Evolutionary conservation across 805 yeast species (phyloP).

Genomic region (Wickerhamiella lipophila): DNA sequence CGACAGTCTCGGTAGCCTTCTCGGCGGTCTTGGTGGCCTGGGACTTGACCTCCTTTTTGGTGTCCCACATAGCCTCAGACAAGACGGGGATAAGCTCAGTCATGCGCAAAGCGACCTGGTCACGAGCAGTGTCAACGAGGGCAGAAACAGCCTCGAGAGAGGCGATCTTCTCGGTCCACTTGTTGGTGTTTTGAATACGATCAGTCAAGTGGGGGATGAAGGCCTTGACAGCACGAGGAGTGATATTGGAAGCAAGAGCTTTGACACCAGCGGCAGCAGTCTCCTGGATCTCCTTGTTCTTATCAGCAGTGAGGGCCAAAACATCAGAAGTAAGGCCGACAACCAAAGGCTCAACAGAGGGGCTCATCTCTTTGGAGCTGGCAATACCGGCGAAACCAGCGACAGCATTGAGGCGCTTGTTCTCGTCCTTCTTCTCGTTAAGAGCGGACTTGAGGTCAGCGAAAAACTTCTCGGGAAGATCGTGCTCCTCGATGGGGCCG

Average conservation of each 20-base stretch:
- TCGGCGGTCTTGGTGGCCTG: constrained; percentile 94
- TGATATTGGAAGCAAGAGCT: constrained; percentile 67
- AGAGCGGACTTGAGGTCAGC: constrained; percentile 61
- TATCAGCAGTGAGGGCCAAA: constrained; percentile 78
- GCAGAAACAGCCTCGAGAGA: constrained; percentile 72
- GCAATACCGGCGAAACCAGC: constrained; percentile 80
- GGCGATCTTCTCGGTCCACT: constrained; percentile 98
- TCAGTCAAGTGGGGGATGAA: constrained; percentile 67
- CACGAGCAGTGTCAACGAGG: constrained; percentile 88
- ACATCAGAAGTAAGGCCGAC: constrained; percentile 64
- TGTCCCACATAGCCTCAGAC: constrained; percentile 99
- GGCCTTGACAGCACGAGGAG: constrained; percentile 89
- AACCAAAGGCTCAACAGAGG: constrained; percentile 92
- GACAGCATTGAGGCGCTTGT: constrained; percentile 60
- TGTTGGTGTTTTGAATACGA: constrained; percentile 52
- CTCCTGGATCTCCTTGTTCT: constrained; percentile 60
- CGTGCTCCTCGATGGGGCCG: constrained; percentile 96
- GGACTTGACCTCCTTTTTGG: constrained; percentile 93
- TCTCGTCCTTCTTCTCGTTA: constrained; percentile 62
- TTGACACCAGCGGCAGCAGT: constrained; percentile 65
- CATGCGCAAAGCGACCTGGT: constrained; percentile 96
- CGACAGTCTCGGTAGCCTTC: constrained; percentile 93
- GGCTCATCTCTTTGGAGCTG: constrained; percentile 54
- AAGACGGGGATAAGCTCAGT: constrained; percentile 97
- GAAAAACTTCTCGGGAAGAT: constrained; percentile 86